A percentile compares a stretch with the other conserved stretches of the same genome.
phyloP scores from a whole-genome alignment of 441 rosid genomes.

The Bocquillonia castaneifolia region DNA sequence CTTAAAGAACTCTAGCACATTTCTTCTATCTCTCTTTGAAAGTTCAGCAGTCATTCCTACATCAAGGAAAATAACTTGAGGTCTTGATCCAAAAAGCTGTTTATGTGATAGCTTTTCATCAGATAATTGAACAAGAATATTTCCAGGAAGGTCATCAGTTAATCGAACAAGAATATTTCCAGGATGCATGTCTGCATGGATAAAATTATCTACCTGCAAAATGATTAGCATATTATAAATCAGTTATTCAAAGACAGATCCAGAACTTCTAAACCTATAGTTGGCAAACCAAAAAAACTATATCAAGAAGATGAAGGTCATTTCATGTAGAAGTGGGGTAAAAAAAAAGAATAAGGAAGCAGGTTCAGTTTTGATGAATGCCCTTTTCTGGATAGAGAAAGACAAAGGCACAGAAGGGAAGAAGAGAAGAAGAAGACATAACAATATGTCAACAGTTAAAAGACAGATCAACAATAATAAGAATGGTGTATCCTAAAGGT shows the following conservation, averaged over 20 bases:
- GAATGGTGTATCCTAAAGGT: too few relatives aligned
- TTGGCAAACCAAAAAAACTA: background rate
- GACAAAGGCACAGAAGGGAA: too few relatives aligned
- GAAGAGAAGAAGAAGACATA: too few relatives aligned
- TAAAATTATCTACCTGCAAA: slow-evolving; percentile 96
- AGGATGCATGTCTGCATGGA: slow-evolving; percentile 99
- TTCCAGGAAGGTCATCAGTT: slow-evolving; percentile 76
- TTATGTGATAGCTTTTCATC: slow-evolving; percentile 58
- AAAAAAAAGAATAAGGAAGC: too few relatives aligned
- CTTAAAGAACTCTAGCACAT: slow-evolving; percentile 83
- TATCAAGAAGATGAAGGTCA: background rate
- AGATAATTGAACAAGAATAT: slow-evolving; percentile 82
- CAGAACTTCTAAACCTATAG: background rate
- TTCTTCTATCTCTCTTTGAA: slow-evolving; percentile 72
- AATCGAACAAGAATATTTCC: slow-evolving; percentile 95
- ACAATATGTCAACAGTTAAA: too few relatives aligned
- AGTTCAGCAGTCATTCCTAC: slow-evolving; percentile 99
- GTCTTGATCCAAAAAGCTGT: slow-evolving; percentile 71
- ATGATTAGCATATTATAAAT: background rate
- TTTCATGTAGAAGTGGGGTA: too few relatives aligned
- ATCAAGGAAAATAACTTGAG: slow-evolving; percentile 95
- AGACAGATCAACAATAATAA: too few relatives aligned
- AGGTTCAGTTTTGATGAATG: too few relatives aligned
- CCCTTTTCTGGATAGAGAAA: too few relatives aligned
- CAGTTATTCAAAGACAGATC: background rate